These are phyloP conservation scores for Yamadazyma triangularis DNA, from an alignment of 1,139 yeast genomes.

Conservation along the genomic window DNA sequence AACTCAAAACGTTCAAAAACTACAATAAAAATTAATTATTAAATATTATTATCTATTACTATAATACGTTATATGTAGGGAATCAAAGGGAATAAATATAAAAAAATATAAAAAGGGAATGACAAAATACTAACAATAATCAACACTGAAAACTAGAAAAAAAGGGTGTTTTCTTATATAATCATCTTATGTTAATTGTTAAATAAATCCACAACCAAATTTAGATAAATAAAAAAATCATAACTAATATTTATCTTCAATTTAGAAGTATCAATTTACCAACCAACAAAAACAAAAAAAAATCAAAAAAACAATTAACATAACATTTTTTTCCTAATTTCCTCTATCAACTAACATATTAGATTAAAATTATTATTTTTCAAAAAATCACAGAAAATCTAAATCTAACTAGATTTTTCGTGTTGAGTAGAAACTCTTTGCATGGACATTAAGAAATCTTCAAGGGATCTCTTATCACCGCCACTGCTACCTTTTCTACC, in stretches of 20 bases:
- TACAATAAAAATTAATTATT: not conserved
- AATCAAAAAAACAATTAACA: constrained; percentile 1
- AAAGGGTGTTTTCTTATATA: not conserved
- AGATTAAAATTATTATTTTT: not conserved
- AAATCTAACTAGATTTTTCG: constrained; percentile 55
- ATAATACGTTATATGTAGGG: constrained; percentile 5
- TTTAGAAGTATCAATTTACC: too few species aligned
- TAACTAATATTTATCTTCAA: too few species aligned
- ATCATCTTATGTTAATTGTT: too few species aligned
- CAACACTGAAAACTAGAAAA: not conserved
- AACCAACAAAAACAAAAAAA: constrained; percentile 5
- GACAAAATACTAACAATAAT: constrained; percentile 2
- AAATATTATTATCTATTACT: constrained; percentile 1
- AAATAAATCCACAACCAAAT: too few species aligned
- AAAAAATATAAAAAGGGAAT: constrained; percentile 4
- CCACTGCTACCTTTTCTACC: constrained; percentile 72
- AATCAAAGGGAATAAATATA: constrained; percentile 3
- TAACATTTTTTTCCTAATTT: not conserved
- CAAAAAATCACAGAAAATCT: constrained; percentile 1
- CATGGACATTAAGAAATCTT: constrained; percentile 95
- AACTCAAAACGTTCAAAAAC: not conserved
- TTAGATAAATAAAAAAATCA: too few species aligned
- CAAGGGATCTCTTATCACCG: constrained; percentile 74
- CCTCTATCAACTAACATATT: not conserved
- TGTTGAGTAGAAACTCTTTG: constrained; percentile 98